phyloP scores from a whole-genome alignment of 2,329 filamentous ascomycete genomes.

The Akanthomyces muscarius region DNA sequence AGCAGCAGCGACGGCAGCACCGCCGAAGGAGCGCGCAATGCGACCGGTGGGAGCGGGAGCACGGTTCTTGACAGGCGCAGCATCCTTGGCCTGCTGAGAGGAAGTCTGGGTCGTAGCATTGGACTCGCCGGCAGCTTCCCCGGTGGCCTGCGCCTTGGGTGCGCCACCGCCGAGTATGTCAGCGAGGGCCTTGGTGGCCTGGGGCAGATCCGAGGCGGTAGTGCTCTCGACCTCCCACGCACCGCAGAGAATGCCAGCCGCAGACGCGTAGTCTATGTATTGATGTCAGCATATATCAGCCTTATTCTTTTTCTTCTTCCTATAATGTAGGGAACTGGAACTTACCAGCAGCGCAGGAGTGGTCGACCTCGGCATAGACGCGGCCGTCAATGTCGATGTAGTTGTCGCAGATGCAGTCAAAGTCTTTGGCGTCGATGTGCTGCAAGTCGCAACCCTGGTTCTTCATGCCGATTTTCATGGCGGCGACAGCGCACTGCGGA shows the following conservation, averaged over 20 bases:
- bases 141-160: slow-evolving; percentile 7
- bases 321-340: too few relatives aligned
- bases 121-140: neutral
- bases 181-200: slow-evolving; percentile 13
- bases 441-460: slow-evolving; percentile 11
- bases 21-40: slow-evolving; percentile 11
- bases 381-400: slow-evolving; percentile 11
- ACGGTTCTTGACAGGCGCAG: slow-evolving; percentile 4
- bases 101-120: neutral
- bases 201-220: slow-evolving; percentile 9
- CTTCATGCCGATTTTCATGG: slow-evolving; percentile 13
- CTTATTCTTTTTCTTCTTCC: too few relatives aligned
- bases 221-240: slow-evolving; percentile 14
- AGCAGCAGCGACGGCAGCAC: slow-evolving; percentile 9
- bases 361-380: slow-evolving; percentile 10
- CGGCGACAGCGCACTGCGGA: slow-evolving; percentile 6
- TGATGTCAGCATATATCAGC: neutral
- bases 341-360: slow-evolving; percentile 13
- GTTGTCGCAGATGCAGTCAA: slow-evolving; percentile 18
- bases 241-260: slow-evolving; percentile 11
- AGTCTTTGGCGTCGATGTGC: slow-evolving; percentile 9
- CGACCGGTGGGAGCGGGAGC: slow-evolving; percentile 3
- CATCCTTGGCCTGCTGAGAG: neutral
- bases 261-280: slow-evolving; percentile 4
- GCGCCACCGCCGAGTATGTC: slow-evolving; percentile 9